Conservation (phyloP, 2,329 filamentous ascomycete species). For the Lojkania enalia region DNA sequence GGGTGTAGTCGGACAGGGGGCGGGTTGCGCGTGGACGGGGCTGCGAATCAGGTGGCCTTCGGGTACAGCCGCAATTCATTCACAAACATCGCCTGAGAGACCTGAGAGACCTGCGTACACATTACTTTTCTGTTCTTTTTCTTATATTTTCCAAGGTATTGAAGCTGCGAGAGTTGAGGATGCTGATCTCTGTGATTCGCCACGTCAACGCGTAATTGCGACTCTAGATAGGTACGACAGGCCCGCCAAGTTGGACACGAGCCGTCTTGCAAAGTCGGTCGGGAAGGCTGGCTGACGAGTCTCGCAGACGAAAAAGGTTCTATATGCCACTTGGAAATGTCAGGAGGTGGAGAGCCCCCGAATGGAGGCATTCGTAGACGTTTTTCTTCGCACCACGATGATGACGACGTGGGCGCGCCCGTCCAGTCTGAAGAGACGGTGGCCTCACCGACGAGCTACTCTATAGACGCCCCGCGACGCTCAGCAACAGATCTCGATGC, state of each 20-base stretch:
- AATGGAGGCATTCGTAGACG: conserved; percentile 34
- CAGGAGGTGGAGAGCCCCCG: conserved; percentile 30
- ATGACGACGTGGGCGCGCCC: conserved; percentile 22
- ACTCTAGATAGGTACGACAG: conserved; percentile 1
- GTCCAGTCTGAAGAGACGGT: conserved; percentile 13
- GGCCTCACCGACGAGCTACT: conserved; percentile 17
- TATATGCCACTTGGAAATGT: conserved; percentile 21
- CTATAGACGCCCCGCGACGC: conserved; percentile 16
- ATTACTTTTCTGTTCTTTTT: not conserved
- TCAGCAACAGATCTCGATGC: conserved; percentile 13
- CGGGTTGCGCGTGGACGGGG: not conserved
- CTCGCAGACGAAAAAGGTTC: conserved; percentile 4
- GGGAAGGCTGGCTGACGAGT: conserved; percentile 3
- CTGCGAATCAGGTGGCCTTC: not conserved
- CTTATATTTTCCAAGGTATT: not conserved
- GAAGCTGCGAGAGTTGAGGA: not conserved
- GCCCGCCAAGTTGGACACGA: conserved; percentile 1
- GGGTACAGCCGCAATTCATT: not conserved
- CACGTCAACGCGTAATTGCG: conserved; percentile 5
- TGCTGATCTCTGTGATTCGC: not conserved
- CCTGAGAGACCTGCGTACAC: not conserved
- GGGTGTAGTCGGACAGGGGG: no score
- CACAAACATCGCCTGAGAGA: not conserved
- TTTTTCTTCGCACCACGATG: conserved; percentile 31
- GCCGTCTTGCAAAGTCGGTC: not conserved